Evolutionary conservation across 805 yeast genomes (phyloP).

Genomic region (Schwanniomyces polymorphus): DNA sequence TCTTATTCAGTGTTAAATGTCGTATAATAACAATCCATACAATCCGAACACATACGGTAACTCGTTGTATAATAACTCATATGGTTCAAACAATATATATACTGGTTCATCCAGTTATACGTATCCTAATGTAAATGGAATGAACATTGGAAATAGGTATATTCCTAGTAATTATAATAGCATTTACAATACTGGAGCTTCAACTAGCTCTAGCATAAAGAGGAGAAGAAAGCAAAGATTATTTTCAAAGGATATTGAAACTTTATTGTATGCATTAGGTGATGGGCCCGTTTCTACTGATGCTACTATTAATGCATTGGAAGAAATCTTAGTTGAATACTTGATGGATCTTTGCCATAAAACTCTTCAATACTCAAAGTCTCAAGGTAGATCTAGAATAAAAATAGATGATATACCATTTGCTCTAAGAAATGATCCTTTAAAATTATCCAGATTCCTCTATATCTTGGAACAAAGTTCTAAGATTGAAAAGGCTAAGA

Average conservation of each 20-base stretch:
- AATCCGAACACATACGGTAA: background rate
- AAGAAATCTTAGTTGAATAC: slow-evolving; percentile 38
- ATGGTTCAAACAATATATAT: background rate
- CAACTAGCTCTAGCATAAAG: slow-evolving; percentile 10
- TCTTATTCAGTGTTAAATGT: background rate
- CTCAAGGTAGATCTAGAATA: slow-evolving; percentile 39
- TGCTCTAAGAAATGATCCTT: slow-evolving; percentile 41
- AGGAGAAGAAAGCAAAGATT: slow-evolving; percentile 34
- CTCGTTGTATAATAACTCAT: background rate
- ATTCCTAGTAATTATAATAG: background rate
- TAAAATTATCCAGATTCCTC: slow-evolving; percentile 39
- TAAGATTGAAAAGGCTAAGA: slow-evolving; percentile 39
- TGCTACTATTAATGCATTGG: slow-evolving; percentile 36
- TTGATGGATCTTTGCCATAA: slow-evolving; percentile 35
- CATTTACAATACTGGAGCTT: background rate
- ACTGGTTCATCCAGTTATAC: background rate
- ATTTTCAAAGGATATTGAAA: slow-evolving; percentile 43
- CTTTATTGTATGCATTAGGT: slow-evolving; percentile 39
- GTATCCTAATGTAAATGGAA: background rate
- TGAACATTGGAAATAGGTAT: background rate
- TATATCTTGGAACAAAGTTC: slow-evolving; percentile 39
- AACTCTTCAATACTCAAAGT: slow-evolving; percentile 29
- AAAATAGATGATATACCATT: slow-evolving; percentile 44
- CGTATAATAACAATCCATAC: background rate
- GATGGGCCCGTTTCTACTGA: slow-evolving; percentile 42